Percentiles rank a stretch among this genome's conserved stretches.
Conservation (phyloP, 768 basidiomycete species). For the Kwoniella dejecticola region DNA sequence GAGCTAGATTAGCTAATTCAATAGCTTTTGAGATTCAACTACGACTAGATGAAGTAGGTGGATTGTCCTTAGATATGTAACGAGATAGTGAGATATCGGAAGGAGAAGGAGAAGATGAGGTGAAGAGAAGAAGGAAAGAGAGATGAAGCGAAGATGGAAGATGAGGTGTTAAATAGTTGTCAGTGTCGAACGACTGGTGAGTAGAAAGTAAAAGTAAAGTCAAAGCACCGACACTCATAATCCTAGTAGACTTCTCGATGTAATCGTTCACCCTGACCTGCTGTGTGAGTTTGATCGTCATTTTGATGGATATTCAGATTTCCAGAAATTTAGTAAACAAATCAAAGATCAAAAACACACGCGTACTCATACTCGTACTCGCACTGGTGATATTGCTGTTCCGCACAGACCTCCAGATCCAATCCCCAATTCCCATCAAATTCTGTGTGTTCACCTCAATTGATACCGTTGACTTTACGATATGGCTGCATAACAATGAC, state of each 20-base stretch:
- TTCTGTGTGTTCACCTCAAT: not conserved
- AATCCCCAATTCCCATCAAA: not conserved
- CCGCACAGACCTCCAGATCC: constrained; percentile 1
- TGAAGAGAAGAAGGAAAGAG: not conserved
- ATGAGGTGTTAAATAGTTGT: not conserved
- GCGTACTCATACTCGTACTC: not conserved
- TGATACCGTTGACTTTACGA: not conserved
- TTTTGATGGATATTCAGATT: not conserved
- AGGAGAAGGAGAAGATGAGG: not conserved
- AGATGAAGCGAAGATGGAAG: constrained; percentile 2
- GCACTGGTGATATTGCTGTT: not conserved
- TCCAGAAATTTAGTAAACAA: not conserved
- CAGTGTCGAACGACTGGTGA: not conserved
- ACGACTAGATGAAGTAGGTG: not conserved
- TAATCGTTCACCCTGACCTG: not conserved
- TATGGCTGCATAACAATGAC: not conserved
- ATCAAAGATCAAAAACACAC: constrained; percentile 1
- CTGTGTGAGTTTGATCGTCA: constrained; percentile 5
- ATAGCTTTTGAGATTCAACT: constrained; percentile 2
- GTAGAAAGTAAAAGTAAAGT: not conserved
- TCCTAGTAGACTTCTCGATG: too few species aligned
- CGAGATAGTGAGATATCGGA: not conserved
- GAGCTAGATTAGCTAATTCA: constrained; percentile 6
- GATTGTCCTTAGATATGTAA: not conserved
- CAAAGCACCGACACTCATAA: too few species aligned